Percentiles rank a stretch among this genome's conserved stretches.
Evolutionary conservation across 2,329 filamentous ascomycete genomes (phyloP).

Genomic region (Calycina herbarum): DNA sequence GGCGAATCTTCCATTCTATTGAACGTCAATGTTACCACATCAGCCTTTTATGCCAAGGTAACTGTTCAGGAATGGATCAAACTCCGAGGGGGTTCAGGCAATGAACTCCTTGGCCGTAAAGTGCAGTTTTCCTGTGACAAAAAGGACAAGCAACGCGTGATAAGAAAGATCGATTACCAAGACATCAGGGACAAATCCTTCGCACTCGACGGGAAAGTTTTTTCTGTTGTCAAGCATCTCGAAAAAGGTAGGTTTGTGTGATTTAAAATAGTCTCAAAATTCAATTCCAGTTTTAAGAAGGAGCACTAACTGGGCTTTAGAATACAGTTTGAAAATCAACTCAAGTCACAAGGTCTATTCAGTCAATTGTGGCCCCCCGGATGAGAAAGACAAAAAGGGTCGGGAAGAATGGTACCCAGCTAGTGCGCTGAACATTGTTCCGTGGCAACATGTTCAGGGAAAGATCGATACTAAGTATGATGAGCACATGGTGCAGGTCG

Average conservation of each 20-base stretch:
- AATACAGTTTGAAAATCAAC: too few species aligned
- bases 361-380: too few species aligned
- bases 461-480: neutral
- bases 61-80: neutral
- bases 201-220: too few species aligned
- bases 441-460: neutral
- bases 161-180: too few species aligned
- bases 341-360: too few species aligned
- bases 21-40: constrained; percentile 20
- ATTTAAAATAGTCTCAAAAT: too few species aligned
- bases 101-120: neutral
- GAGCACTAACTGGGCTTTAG: too few species aligned
- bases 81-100: neutral
- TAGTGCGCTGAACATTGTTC: neutral
- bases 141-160: neutral
- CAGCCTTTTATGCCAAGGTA: constrained; percentile 17
- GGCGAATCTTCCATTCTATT: constrained; percentile 18
- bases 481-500: neutral
- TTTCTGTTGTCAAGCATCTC: too few species aligned
- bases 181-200: too few species aligned
- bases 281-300: too few species aligned
- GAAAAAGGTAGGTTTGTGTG: too few species aligned
- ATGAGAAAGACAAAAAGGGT: too few species aligned
- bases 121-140: neutral
- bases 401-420: neutral